phyloP scores from a whole-genome alignment of 805 yeast species.

The Schwanniomyces sp. region DNA sequence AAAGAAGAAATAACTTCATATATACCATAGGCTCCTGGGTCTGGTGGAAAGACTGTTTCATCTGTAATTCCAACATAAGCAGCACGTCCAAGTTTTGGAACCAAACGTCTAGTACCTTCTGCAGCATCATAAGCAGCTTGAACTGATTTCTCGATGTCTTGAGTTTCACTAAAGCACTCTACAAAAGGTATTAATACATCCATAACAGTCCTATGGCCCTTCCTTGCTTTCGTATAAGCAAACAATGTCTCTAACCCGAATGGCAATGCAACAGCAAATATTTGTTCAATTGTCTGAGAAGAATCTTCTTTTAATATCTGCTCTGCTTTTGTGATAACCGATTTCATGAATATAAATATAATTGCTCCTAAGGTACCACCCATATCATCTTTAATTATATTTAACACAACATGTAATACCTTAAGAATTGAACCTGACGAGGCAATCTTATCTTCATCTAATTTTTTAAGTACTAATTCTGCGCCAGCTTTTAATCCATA shows the following conservation, averaged over 20 bases:
- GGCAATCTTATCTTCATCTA: slow-evolving; percentile 18
- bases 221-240: slow-evolving; percentile 35
- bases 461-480: slow-evolving; percentile 20
- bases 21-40: slow-evolving; percentile 42
- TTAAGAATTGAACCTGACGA: slow-evolving; percentile 21
- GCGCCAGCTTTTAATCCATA: slow-evolving; percentile 36
- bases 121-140: slow-evolving; percentile 27
- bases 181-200: slow-evolving; percentile 39
- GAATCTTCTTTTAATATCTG: slow-evolving; percentile 7
- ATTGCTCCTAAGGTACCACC: slow-evolving; percentile 42
- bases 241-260: slow-evolving; percentile 27
- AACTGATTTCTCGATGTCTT: slow-evolving; percentile 21
- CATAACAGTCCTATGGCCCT: slow-evolving; percentile 40
- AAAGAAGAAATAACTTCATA: slow-evolving; percentile 31
- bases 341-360: slow-evolving; percentile 28
- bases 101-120: slow-evolving; percentile 32
- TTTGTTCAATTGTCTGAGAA: not conserved
- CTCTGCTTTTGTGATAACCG: slow-evolving; percentile 18
- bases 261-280: slow-evolving; percentile 11
- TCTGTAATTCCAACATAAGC: slow-evolving; percentile 30
- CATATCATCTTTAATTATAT: slow-evolving; percentile 33
- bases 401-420: slow-evolving; percentile 21
- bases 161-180: slow-evolving; percentile 14
- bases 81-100: slow-evolving; percentile 38
- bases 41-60: slow-evolving; percentile 31